These are phyloP conservation scores for Antrodiella citrinella DNA, from an alignment of 768 basidiomycete species.

Conservation along the genomic window DNA sequence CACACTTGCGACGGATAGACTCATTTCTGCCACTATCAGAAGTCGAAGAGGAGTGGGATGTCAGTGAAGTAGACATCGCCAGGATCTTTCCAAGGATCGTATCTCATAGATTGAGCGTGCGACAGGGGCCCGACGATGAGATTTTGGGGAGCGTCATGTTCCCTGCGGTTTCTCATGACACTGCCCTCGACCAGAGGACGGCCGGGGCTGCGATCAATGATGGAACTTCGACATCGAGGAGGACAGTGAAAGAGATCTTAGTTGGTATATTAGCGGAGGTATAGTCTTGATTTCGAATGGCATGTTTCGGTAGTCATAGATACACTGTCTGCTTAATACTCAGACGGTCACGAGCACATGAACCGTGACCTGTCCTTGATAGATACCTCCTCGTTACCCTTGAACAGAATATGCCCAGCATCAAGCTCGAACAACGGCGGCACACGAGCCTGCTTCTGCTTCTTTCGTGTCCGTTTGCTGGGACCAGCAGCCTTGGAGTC, in stretches of 20 bases:
- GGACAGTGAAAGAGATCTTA: constrained; percentile 60
- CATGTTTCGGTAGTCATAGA: not conserved
- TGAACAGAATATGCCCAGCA: constrained; percentile 60
- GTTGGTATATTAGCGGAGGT: constrained; percentile 50
- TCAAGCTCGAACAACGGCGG: constrained; percentile 54
- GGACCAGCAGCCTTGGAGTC: not conserved
- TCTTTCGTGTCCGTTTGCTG: constrained; percentile 9
- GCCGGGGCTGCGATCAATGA: not conserved
- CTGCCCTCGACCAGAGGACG: constrained; percentile 4
- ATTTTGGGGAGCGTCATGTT: constrained; percentile 55
- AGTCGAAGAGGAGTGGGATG: constrained; percentile 33
- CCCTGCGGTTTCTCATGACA: constrained; percentile 33
- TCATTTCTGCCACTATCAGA: constrained; percentile 1
- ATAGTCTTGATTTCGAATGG: constrained; percentile 11
- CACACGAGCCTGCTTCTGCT: constrained; percentile 27
- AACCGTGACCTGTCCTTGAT: not conserved
- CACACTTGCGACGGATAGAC: not conserved
- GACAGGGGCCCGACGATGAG: constrained; percentile 65
- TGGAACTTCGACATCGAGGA: constrained; percentile 16
- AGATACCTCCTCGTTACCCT: constrained; percentile 41
- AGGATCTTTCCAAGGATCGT: constrained; percentile 66
- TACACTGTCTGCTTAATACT: no score
- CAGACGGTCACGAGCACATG: not conserved
- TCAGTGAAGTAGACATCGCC: constrained; percentile 69
- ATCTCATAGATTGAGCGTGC: constrained; percentile 65